Base-by-base conservation (phyloP, 2,329 filamentous ascomycete species). In the Arthrobotrys sphaeroides region DNA sequence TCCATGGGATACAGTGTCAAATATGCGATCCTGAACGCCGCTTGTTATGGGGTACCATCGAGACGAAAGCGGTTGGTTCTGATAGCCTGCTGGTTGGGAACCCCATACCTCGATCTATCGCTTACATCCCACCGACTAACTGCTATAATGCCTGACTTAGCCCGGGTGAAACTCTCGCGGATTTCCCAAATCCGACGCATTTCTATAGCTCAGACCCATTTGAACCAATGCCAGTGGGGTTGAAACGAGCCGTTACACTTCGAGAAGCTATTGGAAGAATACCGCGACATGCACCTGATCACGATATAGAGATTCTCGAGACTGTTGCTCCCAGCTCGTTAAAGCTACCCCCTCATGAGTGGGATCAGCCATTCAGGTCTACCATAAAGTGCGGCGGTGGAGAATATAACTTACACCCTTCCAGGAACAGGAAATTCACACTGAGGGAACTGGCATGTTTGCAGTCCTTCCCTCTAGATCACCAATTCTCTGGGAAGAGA, bases 91-190 rank as follows among this genome's bases (percentile, higher is more conserved):
- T 86, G 85, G 85, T 87, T 82, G 81, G 84, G 78, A 36, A 22
- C n/a, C 31, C 62, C 43, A 70, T 53, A 65, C 68, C 6, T 18
- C 10, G 13, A 31, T n/a, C 18, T 40, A 47, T 5, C 6, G 12
- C 2, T n/a, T 33, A 24, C 12, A 42, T 20, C 7, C 10, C 10
- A 47, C 10, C 7, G 13, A 16, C 26, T 60, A n/a, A 60, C 43
- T 16, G 22, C n/a, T 16, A 7, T 16, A 2, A 2, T 10, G 1
- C 16, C 33, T 1, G 22, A 38, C 28, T 9, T 85, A 87, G 90
- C 4, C 91, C 91, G 0, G 92, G 92, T 0, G 91, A 95, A 80
- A 82, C 80, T 0, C 85, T 95, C 0, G 91, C 91, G 0, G 80
- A 84, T 0, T 91, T 93, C 36, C 91, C 92, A 0, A 59, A 80